These are phyloP conservation scores for Entophlyctis helioformis DNA, from an alignment of 192 early-diverging fungal genomes.

Conservation along the genomic window DNA sequence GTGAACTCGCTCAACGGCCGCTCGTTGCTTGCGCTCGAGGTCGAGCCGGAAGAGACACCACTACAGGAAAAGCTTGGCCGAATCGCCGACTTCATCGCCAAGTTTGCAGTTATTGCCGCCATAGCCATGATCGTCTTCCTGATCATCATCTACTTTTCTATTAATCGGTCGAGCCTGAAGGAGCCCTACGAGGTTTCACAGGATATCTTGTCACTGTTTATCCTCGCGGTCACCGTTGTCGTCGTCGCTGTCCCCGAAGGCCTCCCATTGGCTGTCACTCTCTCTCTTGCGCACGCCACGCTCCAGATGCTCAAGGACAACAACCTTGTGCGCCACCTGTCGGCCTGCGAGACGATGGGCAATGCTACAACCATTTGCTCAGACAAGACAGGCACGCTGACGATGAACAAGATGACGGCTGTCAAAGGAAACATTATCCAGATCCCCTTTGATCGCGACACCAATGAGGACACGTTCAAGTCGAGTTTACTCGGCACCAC, in stretches of 20 bases:
- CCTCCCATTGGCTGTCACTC: slow-evolving; percentile 90
- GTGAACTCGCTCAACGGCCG: slow-evolving; percentile 81
- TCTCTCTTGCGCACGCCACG: slow-evolving; percentile 90
- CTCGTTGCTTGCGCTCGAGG: slow-evolving; percentile 78
- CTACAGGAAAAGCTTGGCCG: slow-evolving; percentile 80
- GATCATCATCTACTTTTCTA: slow-evolving; percentile 81
- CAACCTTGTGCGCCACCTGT: slow-evolving; percentile 89
- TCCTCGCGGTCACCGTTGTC: slow-evolving; percentile 84
- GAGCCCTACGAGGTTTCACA: not conserved
- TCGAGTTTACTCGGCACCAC: too few relatives aligned
- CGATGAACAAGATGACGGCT: too few relatives aligned
- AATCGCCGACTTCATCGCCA: slow-evolving; percentile 87
- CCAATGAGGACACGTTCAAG: too few relatives aligned
- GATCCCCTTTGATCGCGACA: too few relatives aligned
- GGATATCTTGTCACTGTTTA: slow-evolving; percentile 49
- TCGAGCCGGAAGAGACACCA: slow-evolving; percentile 79
- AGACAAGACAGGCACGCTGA: slow-evolving; percentile 99
- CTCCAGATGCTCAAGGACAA: slow-evolving; percentile 93
- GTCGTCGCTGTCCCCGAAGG: slow-evolving; percentile 95
- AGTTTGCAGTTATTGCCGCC: slow-evolving; percentile 75
- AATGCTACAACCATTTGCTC: slow-evolving; percentile 97
- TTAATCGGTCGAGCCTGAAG: not conserved
- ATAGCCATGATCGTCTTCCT: slow-evolving; percentile 75
- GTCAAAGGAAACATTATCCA: too few relatives aligned
- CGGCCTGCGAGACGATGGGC: slow-evolving; percentile 96